Conservation (phyloP, 1,284 basidiomycete species). For the Leccinum subrobustum region DNA sequence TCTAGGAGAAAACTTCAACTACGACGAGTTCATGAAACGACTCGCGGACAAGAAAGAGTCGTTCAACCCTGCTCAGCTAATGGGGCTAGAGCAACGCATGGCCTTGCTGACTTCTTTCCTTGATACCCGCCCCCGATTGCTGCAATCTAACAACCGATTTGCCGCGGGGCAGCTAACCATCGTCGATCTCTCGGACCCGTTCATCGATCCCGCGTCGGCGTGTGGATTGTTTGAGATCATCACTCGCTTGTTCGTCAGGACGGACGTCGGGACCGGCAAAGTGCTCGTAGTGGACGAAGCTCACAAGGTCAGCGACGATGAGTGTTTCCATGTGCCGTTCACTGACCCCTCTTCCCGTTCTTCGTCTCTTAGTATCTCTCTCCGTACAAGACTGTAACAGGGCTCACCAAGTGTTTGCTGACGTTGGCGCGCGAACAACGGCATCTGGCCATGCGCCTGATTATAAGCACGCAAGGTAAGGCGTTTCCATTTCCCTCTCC, state of each 20-base stretch:
- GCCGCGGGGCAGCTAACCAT: conserved; percentile 56
- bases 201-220: conserved; percentile 64
- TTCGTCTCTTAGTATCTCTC: conserved; percentile 54
- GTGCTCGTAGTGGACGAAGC: conserved; percentile 74
- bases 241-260: conserved; percentile 61
- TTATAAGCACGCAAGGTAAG: conserved; percentile 71
- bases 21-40: conserved; percentile 44
- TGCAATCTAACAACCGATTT: conserved; percentile 39
- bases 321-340: background rate
- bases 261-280: conserved; percentile 61
- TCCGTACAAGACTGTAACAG: conserved; percentile 41
- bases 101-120: conserved; percentile 55
- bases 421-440: conserved; percentile 67
- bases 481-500: background rate
- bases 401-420: conserved; percentile 57
- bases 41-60: conserved; percentile 47
- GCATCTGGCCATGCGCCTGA: conserved; percentile 67
- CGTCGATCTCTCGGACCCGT: conserved; percentile 69
- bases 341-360: background rate
- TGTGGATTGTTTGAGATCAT: conserved; percentile 72
- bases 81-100: conserved; percentile 58
- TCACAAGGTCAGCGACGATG: conserved; percentile 55
- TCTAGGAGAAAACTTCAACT: conserved; percentile 47
- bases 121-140: conserved; percentile 23
- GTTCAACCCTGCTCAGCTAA: conserved; percentile 52